Evolutionary conservation across 768 basidiomycete species (phyloP), one percentile per base, ranked within the genome.

Genomic region (Coprinopsis sp.): DNA sequence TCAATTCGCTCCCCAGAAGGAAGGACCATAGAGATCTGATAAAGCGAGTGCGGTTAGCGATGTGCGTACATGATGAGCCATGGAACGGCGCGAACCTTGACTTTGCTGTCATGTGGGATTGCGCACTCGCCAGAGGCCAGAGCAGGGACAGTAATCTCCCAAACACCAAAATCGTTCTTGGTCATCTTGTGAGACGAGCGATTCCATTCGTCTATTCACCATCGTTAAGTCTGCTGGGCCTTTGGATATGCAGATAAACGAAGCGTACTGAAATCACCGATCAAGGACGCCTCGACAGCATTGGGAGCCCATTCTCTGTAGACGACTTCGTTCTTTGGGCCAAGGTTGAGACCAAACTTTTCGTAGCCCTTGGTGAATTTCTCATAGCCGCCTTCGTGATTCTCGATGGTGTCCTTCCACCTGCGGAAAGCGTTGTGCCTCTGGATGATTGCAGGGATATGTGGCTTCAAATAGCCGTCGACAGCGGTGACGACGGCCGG

Each of bases 301-400:
- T 88, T 89, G 0, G 96, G 94, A 7, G 96, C 95, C 96, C 96
- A 99, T 63, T 99, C 96, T 56, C 89, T 75, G 65, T 98, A 98
- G 6, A 77, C 67, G 24, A 98, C 78, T 23, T 82, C 74, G 44
- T 82, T 83, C 47, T 84, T 76, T 29, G 68, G 60, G 31, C 71
- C 72, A 33, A 91, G 77, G 48, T 87, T 83, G 56, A 99, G 72
- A 28, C 95, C 95, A 60, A 81, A 82, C 56, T 73, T 79, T 52
- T 80, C 72, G 65, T 90, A 94, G 2, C 90, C 90, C 59, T 83
- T 78, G 5, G 87, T 84, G 63, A 91, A 91, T 14, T 69, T 68
- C 23, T 87, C 85, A 61, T 81, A 82, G 16, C 96, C 95, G 39
- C 92, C 92, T 69, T 98, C 94, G 53, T 81, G 66, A 38, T 77